Conservation (phyloP, 129 eudicot genomes). For the Chrysanthemum lavandulifolium region DNA sequence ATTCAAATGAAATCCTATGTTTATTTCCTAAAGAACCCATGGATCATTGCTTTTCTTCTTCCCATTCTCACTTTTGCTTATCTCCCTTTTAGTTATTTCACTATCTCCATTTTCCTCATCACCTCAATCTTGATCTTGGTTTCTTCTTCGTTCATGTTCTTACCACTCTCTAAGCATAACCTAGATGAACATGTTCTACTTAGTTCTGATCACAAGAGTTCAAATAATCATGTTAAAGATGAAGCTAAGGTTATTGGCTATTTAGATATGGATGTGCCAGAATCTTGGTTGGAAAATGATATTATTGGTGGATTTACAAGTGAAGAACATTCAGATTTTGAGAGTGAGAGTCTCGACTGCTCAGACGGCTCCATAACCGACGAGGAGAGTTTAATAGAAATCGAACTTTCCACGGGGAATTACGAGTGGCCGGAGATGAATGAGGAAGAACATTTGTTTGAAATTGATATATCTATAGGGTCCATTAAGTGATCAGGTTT, state of each 20-base stretch:
- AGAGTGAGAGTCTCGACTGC: constrained; percentile 1
- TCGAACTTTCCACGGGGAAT: constrained; percentile 49
- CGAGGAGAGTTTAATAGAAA: constrained; percentile 78
- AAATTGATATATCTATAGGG: constrained; percentile 82
- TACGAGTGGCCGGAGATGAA: constrained; percentile 41
- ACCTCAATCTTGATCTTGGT: constrained; percentile 31
- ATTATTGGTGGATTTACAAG: constrained; percentile 35
- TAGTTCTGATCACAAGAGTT: neutral
- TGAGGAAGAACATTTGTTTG: constrained; percentile 82
- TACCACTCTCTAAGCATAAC: constrained; percentile 33
- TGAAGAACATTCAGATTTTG: constrained; percentile 51
- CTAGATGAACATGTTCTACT: neutral
- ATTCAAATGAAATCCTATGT: constrained; percentile 37
- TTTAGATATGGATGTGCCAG: constrained; percentile 30
- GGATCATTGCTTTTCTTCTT: constrained; percentile 36
- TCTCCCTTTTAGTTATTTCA: constrained; percentile 24
- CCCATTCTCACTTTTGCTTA: constrained; percentile 35
- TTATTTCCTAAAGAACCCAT: constrained; percentile 33
- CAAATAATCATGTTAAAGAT: neutral
- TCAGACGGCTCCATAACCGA: constrained; percentile 70
- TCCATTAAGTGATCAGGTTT: constrained; percentile 65
- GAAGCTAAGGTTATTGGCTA: constrained; percentile 1
- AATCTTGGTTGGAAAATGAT: constrained; percentile 42
- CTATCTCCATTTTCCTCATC: constrained; percentile 25
- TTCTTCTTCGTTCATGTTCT: constrained; percentile 33